phyloP scores from a whole-genome alignment of 179 eudicot species.

The Spinacia oleracea region DNA sequence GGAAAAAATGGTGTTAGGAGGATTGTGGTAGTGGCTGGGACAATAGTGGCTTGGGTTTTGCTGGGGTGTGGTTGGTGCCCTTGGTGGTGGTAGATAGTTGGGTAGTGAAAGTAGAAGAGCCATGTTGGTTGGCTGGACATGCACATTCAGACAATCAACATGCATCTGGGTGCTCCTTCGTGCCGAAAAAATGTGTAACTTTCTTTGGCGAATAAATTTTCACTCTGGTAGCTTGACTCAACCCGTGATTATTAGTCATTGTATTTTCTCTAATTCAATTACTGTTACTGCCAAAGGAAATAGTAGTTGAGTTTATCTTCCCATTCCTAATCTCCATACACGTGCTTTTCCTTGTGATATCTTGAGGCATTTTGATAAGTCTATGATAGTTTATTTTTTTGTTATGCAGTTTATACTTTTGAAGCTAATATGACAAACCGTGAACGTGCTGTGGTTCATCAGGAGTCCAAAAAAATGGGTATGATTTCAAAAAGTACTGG shows the following conservation, averaged over 20 bases:
- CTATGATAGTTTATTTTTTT: not conserved
- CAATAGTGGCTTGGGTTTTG: too few relatives aligned
- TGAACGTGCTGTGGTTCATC: conserved; percentile 74
- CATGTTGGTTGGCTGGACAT: too few relatives aligned
- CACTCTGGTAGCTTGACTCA: not conserved
- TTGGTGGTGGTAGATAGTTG: too few relatives aligned
- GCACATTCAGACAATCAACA: too few relatives aligned
- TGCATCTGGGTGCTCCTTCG: too few relatives aligned
- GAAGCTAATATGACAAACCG: conserved; percentile 49
- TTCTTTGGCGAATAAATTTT: not conserved
- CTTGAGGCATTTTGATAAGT: conserved; percentile 9
- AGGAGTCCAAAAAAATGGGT: conserved; percentile 53
- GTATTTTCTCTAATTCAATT: not conserved
- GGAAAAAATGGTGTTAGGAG: too few relatives aligned
- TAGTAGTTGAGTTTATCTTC: not conserved
- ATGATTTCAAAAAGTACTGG: conserved; percentile 78
- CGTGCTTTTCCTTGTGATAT: conserved; percentile 1
- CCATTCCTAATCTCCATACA: not conserved
- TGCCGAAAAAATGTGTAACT: not conserved
- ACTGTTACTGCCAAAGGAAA: not conserved
- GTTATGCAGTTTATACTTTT: conserved; percentile 61
- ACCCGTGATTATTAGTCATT: not conserved
- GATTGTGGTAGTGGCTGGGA: too few relatives aligned
- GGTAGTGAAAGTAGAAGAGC: too few relatives aligned
- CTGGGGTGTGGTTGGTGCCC: too few relatives aligned